phyloP scores from a whole-genome alignment of 768 basidiomycete species.

The Chalciporus pseudorubinellus region DNA sequence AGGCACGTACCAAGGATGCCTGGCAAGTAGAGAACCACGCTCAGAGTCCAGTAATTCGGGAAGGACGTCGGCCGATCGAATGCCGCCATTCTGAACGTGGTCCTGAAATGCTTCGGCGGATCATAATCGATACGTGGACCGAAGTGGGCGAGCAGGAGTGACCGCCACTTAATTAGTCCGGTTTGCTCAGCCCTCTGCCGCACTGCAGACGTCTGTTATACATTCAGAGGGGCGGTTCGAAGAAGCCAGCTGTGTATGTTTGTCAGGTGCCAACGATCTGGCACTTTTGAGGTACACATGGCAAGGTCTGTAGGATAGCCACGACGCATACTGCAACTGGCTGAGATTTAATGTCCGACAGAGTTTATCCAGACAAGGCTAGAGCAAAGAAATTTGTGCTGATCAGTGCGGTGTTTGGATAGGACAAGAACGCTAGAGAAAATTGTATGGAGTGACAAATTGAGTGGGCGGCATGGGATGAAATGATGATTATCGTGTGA shows the following conservation, averaged over 20 bases:
- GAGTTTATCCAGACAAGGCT: not conserved
- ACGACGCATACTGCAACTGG: slow-evolving; percentile 11
- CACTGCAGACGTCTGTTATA: slow-evolving; percentile 5
- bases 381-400: not conserved
- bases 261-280: slow-evolving; percentile 17
- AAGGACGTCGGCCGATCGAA: slow-evolving; percentile 11
- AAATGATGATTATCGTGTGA: slow-evolving; percentile 6
- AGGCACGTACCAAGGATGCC: slow-evolving; percentile 19
- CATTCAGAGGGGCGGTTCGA: slow-evolving; percentile 10
- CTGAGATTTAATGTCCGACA: slow-evolving; percentile 25
- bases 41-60: slow-evolving; percentile 11
- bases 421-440: not conserved
- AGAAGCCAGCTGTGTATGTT: slow-evolving; percentile 7
- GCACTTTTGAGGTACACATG: slow-evolving; percentile 10
- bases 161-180: slow-evolving; percentile 2
- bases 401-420: not conserved
- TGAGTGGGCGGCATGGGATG: not conserved
- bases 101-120: slow-evolving; percentile 17
- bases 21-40: slow-evolving; percentile 4
- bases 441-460: not conserved
- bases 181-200: slow-evolving; percentile 21
- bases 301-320: slow-evolving; percentile 9
- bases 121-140: slow-evolving; percentile 13
- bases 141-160: slow-evolving; percentile 3
- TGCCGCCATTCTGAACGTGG: slow-evolving; percentile 20